Conservation (phyloP, 148 eudicot species). For the Vaccinium macrocarpon region DNA sequence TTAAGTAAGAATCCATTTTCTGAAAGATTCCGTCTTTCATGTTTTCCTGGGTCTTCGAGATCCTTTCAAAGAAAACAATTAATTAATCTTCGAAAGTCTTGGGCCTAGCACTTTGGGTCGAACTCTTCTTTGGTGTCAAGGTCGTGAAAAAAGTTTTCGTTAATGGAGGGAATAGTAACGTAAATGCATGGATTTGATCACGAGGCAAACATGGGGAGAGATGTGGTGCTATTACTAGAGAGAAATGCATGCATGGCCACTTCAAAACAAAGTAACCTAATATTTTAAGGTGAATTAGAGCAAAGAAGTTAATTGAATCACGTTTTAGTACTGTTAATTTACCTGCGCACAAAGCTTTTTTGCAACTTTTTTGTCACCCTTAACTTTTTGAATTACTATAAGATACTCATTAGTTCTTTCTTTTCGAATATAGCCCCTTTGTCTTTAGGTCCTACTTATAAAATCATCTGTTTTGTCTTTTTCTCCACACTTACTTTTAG, state of each 20-base stretch:
- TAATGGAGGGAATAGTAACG: too few relatives aligned
- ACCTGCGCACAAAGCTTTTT: background rate
- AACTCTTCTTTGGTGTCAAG: too few relatives aligned
- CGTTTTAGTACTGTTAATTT: constrained; percentile 10
- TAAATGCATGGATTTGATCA: background rate
- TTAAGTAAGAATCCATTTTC: too few relatives aligned
- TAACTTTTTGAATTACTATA: background rate
- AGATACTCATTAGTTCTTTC: background rate
- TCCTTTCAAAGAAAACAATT: too few relatives aligned
- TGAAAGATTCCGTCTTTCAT: too few relatives aligned
- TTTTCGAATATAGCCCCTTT: constrained; percentile 12
- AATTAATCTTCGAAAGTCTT: too few relatives aligned
- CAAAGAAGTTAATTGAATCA: constrained; percentile 11
- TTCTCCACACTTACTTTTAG: background rate
- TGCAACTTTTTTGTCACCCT: background rate
- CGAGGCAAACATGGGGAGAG: background rate
- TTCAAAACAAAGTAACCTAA: background rate
- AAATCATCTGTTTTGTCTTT: background rate
- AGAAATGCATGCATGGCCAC: background rate
- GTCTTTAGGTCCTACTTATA: constrained; percentile 7
- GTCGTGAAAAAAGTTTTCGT: too few relatives aligned
- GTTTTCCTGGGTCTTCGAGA: too few relatives aligned
- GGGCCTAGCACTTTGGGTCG: too few relatives aligned
- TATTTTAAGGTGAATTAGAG: background rate
- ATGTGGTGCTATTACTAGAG: background rate